phyloP scores from a whole-genome alignment of 768 basidiomycete genomes.

The Boletellus ananas region DNA sequence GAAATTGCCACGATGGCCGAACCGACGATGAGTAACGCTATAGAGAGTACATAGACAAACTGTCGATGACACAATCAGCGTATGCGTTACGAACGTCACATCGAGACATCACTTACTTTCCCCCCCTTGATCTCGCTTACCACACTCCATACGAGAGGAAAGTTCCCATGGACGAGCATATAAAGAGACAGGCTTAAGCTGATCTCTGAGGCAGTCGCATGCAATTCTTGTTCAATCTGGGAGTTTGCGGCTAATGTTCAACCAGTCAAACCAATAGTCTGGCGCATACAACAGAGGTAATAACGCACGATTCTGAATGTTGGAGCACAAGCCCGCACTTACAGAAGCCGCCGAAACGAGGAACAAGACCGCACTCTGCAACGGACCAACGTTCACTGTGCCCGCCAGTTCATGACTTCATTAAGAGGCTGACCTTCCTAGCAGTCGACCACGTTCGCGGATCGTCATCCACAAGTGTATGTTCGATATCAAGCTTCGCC shows the following conservation, averaged over 20 bases:
- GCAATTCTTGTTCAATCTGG: conserved; percentile 58
- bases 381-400: background rate
- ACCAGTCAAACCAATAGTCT: no score
- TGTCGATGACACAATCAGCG: conserved; percentile 14
- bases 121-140: conserved; percentile 61
- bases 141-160: conserved; percentile 34
- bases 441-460: conserved; percentile 56
- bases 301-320: conserved; percentile 29
- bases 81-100: conserved; percentile 14
- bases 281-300: background rate
- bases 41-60: conserved; percentile 54
- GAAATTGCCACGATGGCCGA: conserved; percentile 58
- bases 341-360: conserved; percentile 29
- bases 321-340: conserved; percentile 25
- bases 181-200: conserved; percentile 68
- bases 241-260: conserved; percentile 61
- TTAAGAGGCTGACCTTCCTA: conserved; percentile 46
- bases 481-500: conserved; percentile 35
- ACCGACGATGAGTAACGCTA: conserved; percentile 50
- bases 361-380: conserved; percentile 18
- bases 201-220: conserved; percentile 58
- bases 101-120: conserved; percentile 41
- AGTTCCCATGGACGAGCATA: conserved; percentile 64
- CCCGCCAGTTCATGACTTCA: no score
- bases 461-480: conserved; percentile 53